These are phyloP conservation scores for Fomitopsis schrenkii DNA, from an alignment of 1,284 basidiomycete genomes.

Conservation along the genomic window DNA sequence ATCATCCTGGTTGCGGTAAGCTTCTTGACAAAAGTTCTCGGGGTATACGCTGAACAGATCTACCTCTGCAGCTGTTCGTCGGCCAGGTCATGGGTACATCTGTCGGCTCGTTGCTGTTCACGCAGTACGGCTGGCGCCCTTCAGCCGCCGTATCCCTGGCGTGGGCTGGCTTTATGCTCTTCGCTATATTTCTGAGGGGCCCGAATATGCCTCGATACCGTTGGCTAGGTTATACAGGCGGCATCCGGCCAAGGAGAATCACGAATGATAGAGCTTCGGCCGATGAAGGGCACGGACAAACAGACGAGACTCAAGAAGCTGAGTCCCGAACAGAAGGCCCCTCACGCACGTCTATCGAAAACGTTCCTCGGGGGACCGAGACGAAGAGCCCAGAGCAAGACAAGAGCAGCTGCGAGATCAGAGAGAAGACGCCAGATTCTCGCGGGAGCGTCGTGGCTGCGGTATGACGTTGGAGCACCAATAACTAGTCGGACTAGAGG, in stretches of 20 bases:
- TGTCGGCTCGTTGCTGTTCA: slow-evolving; percentile 47
- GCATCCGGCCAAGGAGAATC: slow-evolving; percentile 23
- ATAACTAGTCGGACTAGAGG: no score
- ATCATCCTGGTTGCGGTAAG: slow-evolving; percentile 42
- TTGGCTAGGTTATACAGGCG: slow-evolving; percentile 37
- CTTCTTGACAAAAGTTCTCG: slow-evolving; percentile 10
- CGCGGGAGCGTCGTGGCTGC: no score
- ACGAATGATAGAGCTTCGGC: not conserved
- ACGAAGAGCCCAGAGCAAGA: not conserved
- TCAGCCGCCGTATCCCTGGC: slow-evolving; percentile 45
- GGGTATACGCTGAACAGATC: not conserved
- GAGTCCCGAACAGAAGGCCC: not conserved
- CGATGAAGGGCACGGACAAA: not conserved
- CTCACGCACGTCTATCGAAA: not conserved
- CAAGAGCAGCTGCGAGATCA: not conserved
- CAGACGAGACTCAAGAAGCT: not conserved
- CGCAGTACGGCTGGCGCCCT: slow-evolving; percentile 46
- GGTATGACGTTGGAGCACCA: no score
- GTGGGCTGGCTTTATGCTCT: slow-evolving; percentile 37
- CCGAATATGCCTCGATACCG: slow-evolving; percentile 35
- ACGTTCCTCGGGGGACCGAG: not conserved
- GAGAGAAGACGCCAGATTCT: not conserved
- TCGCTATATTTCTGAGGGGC: slow-evolving; percentile 39
- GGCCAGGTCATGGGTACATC: slow-evolving; percentile 53
- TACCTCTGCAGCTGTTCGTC: slow-evolving; percentile 29